phyloP scores from a whole-genome alignment of 106 monocot genomes.

The Allium fistulosum region DNA sequence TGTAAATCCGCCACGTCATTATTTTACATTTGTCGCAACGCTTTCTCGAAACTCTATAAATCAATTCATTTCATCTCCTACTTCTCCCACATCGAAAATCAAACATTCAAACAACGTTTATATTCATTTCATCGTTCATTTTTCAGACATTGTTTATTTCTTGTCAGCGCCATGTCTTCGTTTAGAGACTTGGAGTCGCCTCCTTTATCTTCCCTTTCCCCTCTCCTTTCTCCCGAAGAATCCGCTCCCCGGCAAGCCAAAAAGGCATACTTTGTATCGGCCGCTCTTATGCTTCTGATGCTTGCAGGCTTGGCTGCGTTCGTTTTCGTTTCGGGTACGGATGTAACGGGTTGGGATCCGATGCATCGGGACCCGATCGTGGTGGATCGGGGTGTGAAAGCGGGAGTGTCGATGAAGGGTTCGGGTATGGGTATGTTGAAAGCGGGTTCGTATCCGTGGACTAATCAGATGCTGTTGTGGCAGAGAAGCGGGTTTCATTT shows the following conservation, averaged over 20 bases:
- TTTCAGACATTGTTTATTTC: too few relatives aligned
- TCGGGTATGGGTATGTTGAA: slow-evolving; percentile 6
- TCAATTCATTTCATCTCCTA: neutral
- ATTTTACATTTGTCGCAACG: neutral
- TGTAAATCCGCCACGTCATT: neutral
- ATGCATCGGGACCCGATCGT: neutral
- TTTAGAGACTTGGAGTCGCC: slow-evolving; percentile 3
- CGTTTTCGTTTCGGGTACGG: neutral
- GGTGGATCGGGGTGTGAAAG: slow-evolving; percentile 2
- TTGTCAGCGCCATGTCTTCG: neutral
- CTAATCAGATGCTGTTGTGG: slow-evolving; percentile 39
- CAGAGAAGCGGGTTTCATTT: slow-evolving; percentile 46
- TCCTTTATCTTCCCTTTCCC: neutral
- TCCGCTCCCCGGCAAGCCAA: neutral
- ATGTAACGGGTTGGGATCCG: neutral
- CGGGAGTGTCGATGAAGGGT: slow-evolving; percentile 27
- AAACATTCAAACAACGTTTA: too few relatives aligned
- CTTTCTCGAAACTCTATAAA: slow-evolving; percentile 1
- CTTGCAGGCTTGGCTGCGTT: slow-evolving; percentile 11
- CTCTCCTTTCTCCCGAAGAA: neutral
- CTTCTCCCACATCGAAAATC: neutral
- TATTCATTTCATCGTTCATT: neutral
- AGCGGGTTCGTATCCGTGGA: slow-evolving; percentile 23
- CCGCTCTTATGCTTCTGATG: neutral
- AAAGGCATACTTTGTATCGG: neutral